Percentiles rank a stretch among this genome's conserved stretches.
Conservation (phyloP, 768 basidiomycete species). For the Gymnopilus junonius region DNA sequence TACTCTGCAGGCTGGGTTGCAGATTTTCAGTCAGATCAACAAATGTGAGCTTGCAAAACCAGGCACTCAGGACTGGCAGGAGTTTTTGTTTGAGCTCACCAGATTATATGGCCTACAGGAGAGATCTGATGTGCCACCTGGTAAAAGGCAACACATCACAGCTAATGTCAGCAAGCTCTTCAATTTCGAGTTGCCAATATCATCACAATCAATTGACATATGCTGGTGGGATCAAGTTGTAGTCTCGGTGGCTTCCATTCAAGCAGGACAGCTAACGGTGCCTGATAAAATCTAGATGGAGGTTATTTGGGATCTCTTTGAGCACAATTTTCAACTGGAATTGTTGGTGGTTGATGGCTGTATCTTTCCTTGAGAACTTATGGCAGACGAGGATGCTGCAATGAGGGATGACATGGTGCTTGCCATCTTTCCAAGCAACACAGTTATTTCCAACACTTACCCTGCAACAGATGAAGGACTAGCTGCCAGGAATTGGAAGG, state of each 20-base stretch:
- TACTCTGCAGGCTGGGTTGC: neutral
- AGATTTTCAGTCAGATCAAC: neutral
- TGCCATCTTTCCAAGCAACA: neutral
- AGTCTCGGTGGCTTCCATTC: neutral
- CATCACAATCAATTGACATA: neutral
- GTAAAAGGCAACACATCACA: neutral
- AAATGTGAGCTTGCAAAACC: neutral
- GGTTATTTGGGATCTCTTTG: constrained; percentile 18
- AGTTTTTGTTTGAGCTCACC: neutral
- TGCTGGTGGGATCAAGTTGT: neutral
- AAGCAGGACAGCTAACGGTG: neutral
- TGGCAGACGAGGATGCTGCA: neutral
- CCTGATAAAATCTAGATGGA: neutral
- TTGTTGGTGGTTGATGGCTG: constrained; percentile 11
- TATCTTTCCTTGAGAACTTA: neutral
- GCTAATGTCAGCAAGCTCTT: neutral
- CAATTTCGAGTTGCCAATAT: neutral
- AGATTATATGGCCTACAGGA: neutral
- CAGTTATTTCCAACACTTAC: neutral
- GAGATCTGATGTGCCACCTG: neutral
- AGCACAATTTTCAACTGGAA: constrained; percentile 20
- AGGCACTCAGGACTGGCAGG: constrained; percentile 8
- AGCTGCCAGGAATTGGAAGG: neutral
- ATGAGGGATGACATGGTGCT: neutral
- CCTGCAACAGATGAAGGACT: constrained; percentile 5